Evolutionary conservation across 2,329 filamentous ascomycete species (phyloP).

Genomic region (Pseudogymnoascus sp.): DNA sequence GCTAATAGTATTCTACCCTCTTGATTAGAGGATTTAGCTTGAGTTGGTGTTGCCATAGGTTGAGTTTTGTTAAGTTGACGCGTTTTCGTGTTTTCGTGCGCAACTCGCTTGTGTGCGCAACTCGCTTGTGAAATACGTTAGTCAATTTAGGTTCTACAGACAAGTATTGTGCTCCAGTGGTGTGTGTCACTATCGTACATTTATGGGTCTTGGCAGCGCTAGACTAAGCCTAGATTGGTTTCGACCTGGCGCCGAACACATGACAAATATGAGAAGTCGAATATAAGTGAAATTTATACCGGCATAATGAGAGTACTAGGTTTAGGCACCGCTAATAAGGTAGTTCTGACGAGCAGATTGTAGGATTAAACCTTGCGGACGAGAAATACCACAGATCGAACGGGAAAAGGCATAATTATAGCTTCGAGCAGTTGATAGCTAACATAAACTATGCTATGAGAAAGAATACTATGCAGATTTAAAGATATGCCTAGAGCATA

Average conservation of each 20-base stretch:
- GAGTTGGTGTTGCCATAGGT: no score
- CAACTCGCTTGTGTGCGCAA: no score
- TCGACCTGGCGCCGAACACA: not conserved
- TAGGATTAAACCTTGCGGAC: not conserved
- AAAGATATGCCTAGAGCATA: not conserved
- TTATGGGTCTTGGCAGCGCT: not conserved
- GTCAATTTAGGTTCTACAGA: not conserved
- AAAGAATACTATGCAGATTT: not conserved
- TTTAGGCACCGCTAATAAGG: not conserved
- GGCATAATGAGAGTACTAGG: not conserved
- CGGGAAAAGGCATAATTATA: not conserved
- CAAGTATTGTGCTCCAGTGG: not conserved
- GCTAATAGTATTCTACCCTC: no score
- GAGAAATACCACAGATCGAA: not conserved
- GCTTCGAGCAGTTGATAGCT: not conserved
- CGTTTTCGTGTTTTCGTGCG: no score
- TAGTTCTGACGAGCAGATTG: not conserved
- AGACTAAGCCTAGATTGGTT: not conserved
- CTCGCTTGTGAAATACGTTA: no score
- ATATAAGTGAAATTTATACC: not conserved
- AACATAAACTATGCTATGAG: not conserved
- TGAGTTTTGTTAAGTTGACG: no score
- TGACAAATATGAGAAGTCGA: not conserved
- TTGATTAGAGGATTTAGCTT: no score
- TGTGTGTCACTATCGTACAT: not conserved